Conservation (phyloP, 257 asterid species). For the Petunia secreta region DNA sequence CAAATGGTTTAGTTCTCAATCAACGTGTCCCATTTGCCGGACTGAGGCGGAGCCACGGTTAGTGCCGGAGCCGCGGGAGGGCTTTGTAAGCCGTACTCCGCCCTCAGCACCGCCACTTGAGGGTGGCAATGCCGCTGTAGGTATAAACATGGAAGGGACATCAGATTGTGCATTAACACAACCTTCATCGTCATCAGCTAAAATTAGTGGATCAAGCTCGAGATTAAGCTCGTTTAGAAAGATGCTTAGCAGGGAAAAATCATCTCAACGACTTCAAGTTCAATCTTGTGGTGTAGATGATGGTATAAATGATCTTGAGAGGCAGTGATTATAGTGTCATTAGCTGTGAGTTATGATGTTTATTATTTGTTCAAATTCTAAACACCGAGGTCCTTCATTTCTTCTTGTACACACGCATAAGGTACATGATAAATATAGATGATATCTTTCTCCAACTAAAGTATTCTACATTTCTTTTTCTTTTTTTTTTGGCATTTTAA, state of each 20-base stretch:
- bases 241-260: conserved; percentile 71
- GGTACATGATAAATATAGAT: background rate
- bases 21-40: conserved; percentile 85
- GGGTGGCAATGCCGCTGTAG: background rate
- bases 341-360: conserved; percentile 9
- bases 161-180: conserved; percentile 26
- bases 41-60: conserved; percentile 64
- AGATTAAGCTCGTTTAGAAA: conserved; percentile 71
- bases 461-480: background rate
- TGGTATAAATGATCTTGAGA: conserved; percentile 57
- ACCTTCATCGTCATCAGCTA: conserved; percentile 26
- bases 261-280: conserved; percentile 54
- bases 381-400: background rate
- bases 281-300: conserved; percentile 51
- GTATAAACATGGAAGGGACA: conserved; percentile 30
- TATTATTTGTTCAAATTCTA: background rate
- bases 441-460: background rate
- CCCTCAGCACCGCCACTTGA: conserved; percentile 56
- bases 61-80: conserved; percentile 63
- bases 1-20: conserved; percentile 63
- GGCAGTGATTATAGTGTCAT: conserved; percentile 47
- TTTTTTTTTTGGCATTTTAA: background rate
- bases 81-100: conserved; percentile 25
- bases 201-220: conserved; percentile 52
- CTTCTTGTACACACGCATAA: background rate